Percentiles rank a stretch among this genome's conserved stretches.
phyloP scores from a whole-genome alignment of 306 rosid genomes.

The Acacia acuminata region DNA sequence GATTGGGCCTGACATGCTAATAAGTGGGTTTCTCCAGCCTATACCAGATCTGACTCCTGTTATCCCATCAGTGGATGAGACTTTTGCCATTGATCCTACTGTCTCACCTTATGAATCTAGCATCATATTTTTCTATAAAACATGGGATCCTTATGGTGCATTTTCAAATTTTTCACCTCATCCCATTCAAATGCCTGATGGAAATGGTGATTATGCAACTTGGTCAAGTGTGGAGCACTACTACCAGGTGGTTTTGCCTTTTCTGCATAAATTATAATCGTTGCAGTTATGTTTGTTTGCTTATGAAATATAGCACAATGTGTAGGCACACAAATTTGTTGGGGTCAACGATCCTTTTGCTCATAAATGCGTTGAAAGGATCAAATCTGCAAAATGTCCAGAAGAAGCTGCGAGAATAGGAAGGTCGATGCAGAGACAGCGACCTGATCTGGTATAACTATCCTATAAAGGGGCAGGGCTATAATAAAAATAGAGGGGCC shows the following conservation, averaged over 20 bases:
- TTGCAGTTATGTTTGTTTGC: conserved; percentile 16
- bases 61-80: conserved; percentile 82
- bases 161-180: conserved; percentile 95
- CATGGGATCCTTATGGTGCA: conserved; percentile 93
- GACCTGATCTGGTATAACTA: conserved; percentile 64
- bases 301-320: conserved; percentile 10
- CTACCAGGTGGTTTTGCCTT: conserved; percentile 73
- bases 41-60: conserved; percentile 70
- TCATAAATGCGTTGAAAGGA: conserved; percentile 57
- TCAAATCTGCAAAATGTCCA: conserved; percentile 80
- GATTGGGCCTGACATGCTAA: conserved; percentile 93
- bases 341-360: conserved; percentile 71
- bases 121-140: conserved; percentile 78
- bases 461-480: background rate
- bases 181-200: conserved; percentile 69
- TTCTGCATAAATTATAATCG: conserved; percentile 14
- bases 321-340: conserved; percentile 76
- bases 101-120: conserved; percentile 74
- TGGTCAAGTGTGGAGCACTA: conserved; percentile 93
- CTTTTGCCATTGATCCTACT: conserved; percentile 76
- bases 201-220: conserved; percentile 59
- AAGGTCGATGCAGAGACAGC: conserved; percentile 81
- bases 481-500: background rate
- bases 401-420: conserved; percentile 89
- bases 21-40: conserved; percentile 91